These are phyloP conservation scores for Fraxinus albicans DNA, from an alignment of 305 asterid genomes.

Conservation along the genomic window DNA sequence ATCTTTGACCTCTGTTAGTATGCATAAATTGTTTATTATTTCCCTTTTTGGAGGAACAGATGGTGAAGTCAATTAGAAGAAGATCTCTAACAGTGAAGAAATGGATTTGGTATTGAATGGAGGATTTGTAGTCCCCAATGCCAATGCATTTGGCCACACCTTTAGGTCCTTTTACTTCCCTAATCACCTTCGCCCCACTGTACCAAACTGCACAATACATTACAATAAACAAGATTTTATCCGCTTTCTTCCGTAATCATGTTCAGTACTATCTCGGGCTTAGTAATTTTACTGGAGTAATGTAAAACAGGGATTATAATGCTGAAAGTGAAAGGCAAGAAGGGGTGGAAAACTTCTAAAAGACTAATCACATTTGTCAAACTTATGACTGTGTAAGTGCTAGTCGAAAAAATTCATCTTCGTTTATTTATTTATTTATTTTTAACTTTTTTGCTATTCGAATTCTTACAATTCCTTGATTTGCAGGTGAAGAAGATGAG, in stretches of 20 bases:
- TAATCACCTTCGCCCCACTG: not conserved
- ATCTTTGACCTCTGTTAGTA: not conserved
- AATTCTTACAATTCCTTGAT: not conserved
- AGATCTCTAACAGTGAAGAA: not conserved
- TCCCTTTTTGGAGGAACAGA: not conserved
- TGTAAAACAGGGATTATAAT: conserved; percentile 37
- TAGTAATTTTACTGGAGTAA: not conserved
- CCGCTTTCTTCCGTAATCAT: not conserved
- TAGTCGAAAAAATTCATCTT: not conserved
- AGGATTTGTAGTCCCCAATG: conserved; percentile 38
- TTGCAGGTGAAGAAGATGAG: conserved; percentile 48
- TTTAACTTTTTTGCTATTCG: not conserved
- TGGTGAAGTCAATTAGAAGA: not conserved
- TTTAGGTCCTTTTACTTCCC: conserved; percentile 37
- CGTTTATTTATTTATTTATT: not conserved
- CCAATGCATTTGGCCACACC: conserved; percentile 46
- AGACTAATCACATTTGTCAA: conserved; percentile 49
- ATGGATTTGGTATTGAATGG: conserved; percentile 21
- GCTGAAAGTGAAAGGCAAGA: conserved; percentile 36
- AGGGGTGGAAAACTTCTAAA: conserved; percentile 38
- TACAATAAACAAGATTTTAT: not conserved
- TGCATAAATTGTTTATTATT: not conserved
- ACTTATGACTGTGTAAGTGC: conserved; percentile 48
- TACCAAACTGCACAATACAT: not conserved
- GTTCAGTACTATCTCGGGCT: not conserved